Evolutionary conservation across 345 rosid genomes (phyloP).

Genomic region (Gossypium longicalyx): DNA sequence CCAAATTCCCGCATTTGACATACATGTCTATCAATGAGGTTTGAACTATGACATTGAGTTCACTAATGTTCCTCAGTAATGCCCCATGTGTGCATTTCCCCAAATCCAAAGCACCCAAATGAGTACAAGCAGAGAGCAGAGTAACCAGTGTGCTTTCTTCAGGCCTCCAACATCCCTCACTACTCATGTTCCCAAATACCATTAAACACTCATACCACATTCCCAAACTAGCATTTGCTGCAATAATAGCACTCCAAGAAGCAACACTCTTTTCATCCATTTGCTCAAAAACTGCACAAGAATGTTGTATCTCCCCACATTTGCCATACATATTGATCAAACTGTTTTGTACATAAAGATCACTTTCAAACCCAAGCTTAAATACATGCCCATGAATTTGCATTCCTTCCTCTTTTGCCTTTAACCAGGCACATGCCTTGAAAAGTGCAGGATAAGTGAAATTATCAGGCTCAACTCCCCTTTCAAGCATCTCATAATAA

Average conservation of each 20-base stretch:
- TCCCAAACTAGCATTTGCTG: constrained; percentile 60
- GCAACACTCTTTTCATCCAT: constrained; percentile 44
- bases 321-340: constrained; percentile 72
- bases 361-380: constrained; percentile 43
- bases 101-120: constrained; percentile 33
- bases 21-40: constrained; percentile 52
- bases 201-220: constrained; percentile 44
- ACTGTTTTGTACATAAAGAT: constrained; percentile 58
- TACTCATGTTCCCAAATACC: constrained; percentile 45
- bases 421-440: constrained; percentile 39
- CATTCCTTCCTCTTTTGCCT: constrained; percentile 31
- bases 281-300: constrained; percentile 42
- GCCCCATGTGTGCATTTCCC: constrained; percentile 40
- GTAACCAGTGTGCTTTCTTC: constrained; percentile 43
- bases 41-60: constrained; percentile 39
- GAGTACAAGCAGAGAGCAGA: constrained; percentile 40
- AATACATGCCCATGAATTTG: constrained; percentile 37
- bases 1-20: constrained; percentile 40
- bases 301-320: constrained; percentile 45
- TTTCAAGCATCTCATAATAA: constrained; percentile 29
- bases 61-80: constrained; percentile 38
- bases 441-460: constrained; percentile 37
- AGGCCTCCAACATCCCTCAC: constrained; percentile 39
- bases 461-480: constrained; percentile 22
- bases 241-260: constrained; percentile 64